Evolutionary conservation across 768 basidiomycete genomes (phyloP), one percentile per base, ranked within the genome.

Genomic region (Gloeopeniophorella convolvens): DNA sequence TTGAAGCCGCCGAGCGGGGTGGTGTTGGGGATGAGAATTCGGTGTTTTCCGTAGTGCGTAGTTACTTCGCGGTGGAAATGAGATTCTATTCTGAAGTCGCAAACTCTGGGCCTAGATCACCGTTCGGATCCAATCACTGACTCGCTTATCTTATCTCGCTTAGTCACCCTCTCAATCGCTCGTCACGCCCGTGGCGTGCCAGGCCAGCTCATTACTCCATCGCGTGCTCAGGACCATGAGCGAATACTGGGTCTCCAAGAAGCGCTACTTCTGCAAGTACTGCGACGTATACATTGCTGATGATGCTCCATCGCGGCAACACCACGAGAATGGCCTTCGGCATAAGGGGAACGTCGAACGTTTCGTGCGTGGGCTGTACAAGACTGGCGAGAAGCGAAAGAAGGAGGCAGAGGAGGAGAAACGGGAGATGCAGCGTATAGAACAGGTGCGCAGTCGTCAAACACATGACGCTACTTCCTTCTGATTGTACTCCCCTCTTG

Each of bases 251-350:
- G 85, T 93, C 55, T 89, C 89, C 21, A 82, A 88, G 65, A 92
- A 93, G 68, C 85, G 82, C 60, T 95, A 94, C 68, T 87, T 80
- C 64, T 96, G 93, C 82, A 92, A 93, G 65, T 97, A 97, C 73
- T 98, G 96, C 72, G 88, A 92, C 43, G 92, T 91, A 56, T 97
- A 85, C 72, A 97, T 99, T 54, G 80, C 92, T 45, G 96, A 99
- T 70, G 95, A 99, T 74, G 90, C 74, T 9, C 87, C 96, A 53
- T 97, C 95, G 1, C 77, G 89, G 44, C 74, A 79, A 57, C 90
- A 90, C 46, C 96, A 99, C 63, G 96, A 98, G 68, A 88, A 80
- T 56, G 96, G 96, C 34, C 70, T 97, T 37, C 80, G 89, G 27
- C 96, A 99, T 72, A 86, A 94, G 62, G 96, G 95, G 37, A 96